Evolutionary conservation across 2,329 filamentous ascomycete genomes (phyloP), one percentile per base, ranked within the genome.

Genomic region (Phialemoniopsis sp.): DNA sequence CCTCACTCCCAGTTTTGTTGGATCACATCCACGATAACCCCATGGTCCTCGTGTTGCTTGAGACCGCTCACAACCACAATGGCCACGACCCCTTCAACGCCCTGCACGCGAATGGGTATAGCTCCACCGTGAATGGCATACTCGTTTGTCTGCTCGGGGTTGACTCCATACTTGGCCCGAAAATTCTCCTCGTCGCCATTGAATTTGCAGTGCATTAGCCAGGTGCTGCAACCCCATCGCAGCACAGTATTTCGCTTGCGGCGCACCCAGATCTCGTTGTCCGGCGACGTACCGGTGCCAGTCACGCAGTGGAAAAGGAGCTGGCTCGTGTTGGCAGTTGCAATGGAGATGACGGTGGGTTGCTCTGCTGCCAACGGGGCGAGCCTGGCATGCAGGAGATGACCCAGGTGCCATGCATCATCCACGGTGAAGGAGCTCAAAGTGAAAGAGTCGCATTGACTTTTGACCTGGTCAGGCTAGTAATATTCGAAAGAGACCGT

Each of bases 81-180:
- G 1, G 78, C 87, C 8, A 89, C 80, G 4, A 89, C 64, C 1
- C 86, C 87, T 63, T 90, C 86, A 2, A 90, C 84, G 0, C 84
- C 84, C 38, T 66, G 66, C 7, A 91, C 86, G 8, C 79, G 71
- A 26, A 91, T 74, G 0, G 87, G 87, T 46, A 87, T 79, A 1
- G 73, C 87, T 16, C 87, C 87, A 0, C 87, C 87, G 59, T 90
- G 85, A 45, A 89, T 85, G 1, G 86, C 86, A 66, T 86, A 91
- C 26, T 76, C 67, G 39, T 72, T 69, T 3, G 72, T 73, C 13
- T 70, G 68, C 36, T 72, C 73, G 14, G 21, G 62, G 6, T 75
- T 72, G 53, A 90, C 64, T 28, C 73, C 80, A 54, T 77, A 86
- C 56, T 85, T 84, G 26, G 70, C 68, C 31, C 72, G 71, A 59